phyloP scores from a whole-genome alignment of 495 filamentous ascomycete species.

The Entonaema liquescens region DNA sequence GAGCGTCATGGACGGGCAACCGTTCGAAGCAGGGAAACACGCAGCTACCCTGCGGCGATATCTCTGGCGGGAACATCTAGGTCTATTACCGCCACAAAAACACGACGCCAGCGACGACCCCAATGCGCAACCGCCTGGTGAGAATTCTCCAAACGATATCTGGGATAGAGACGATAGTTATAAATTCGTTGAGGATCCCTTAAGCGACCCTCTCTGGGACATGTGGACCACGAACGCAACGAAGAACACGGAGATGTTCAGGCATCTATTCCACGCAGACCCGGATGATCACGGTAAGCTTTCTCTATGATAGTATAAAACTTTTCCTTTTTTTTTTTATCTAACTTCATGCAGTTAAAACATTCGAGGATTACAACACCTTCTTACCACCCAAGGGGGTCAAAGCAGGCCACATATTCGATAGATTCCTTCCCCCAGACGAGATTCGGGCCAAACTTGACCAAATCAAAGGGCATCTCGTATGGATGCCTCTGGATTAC shows the following conservation, averaged over 20 bases:
- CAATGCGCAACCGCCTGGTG: constrained; percentile 83
- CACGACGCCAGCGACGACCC: constrained; percentile 75
- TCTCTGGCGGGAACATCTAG: constrained; percentile 93
- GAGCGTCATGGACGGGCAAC: constrained; percentile 79
- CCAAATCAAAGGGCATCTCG: constrained; percentile 84
- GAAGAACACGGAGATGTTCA: constrained; percentile 83
- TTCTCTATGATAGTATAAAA: no score
- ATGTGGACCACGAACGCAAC: constrained; percentile 81
- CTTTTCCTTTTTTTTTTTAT: no score
- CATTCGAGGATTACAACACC: constrained; percentile 85
- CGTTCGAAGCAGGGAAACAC: constrained; percentile 76
- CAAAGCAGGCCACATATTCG: constrained; percentile 86
- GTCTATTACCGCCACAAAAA: constrained; percentile 77
- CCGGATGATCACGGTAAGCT: constrained; percentile 81
- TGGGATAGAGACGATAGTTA: constrained; percentile 69
- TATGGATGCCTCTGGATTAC: constrained; percentile 95
- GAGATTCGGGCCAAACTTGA: constrained; percentile 80
- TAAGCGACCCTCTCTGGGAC: constrained; percentile 83
- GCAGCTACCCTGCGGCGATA: constrained; percentile 83
- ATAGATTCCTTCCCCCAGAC: constrained; percentile 71
- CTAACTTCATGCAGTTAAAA: constrained; percentile 68
- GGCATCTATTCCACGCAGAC: constrained; percentile 90
- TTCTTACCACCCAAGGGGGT: constrained; percentile 74
- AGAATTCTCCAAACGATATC: constrained; percentile 72
- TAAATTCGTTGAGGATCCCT: constrained; percentile 82